Evolutionary conservation across 345 rosid genomes (phyloP).

Genomic region (Cardamine chenopodiifolia): DNA sequence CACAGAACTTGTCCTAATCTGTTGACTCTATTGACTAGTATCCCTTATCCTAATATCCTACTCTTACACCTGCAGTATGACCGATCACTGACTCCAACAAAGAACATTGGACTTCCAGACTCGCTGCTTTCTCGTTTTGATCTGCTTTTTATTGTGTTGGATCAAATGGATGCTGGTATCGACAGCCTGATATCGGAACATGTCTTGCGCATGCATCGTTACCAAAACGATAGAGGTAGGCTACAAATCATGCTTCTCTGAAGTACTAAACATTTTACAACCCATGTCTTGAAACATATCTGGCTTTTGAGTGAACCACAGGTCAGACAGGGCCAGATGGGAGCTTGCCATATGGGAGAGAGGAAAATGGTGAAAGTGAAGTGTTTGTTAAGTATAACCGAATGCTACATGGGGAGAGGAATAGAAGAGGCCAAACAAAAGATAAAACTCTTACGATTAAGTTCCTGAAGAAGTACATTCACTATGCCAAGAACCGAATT

Average conservation of each 20-base stretch:
- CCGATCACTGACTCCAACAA: slow-evolving; percentile 95
- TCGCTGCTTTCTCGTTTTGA: slow-evolving; percentile 99
- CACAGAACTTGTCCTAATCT: slow-evolving; percentile 6
- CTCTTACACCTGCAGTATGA: slow-evolving; percentile 67
- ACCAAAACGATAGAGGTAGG: slow-evolving; percentile 73
- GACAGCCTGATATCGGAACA: slow-evolving; percentile 90
- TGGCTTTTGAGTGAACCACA: slow-evolving; percentile 37
- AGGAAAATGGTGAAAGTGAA: slow-evolving; percentile 77
- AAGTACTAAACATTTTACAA: background rate
- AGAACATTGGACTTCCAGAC: slow-evolving; percentile 99
- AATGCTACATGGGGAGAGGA: slow-evolving; percentile 86
- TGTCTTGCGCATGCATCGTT: slow-evolving; percentile 97
- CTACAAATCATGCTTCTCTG: slow-evolving; percentile 1
- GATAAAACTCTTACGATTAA: slow-evolving; percentile 79
- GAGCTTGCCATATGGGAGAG: slow-evolving; percentile 64
- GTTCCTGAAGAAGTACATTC: slow-evolving; percentile 93
- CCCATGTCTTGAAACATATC: slow-evolving; percentile 26
- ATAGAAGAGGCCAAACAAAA: slow-evolving; percentile 61
- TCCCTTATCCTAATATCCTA: background rate
- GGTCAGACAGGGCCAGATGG: slow-evolving; percentile 75
- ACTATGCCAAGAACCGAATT: slow-evolving; percentile 95
- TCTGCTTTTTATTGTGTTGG: slow-evolving; percentile 89
- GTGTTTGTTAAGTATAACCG: slow-evolving; percentile 90
- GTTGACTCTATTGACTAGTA: slow-evolving; percentile 8
- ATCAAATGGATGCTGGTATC: slow-evolving; percentile 98